phyloP scores from a whole-genome alignment of 352 stramenopile species.

The Globisporangium acanthophoron region DNA sequence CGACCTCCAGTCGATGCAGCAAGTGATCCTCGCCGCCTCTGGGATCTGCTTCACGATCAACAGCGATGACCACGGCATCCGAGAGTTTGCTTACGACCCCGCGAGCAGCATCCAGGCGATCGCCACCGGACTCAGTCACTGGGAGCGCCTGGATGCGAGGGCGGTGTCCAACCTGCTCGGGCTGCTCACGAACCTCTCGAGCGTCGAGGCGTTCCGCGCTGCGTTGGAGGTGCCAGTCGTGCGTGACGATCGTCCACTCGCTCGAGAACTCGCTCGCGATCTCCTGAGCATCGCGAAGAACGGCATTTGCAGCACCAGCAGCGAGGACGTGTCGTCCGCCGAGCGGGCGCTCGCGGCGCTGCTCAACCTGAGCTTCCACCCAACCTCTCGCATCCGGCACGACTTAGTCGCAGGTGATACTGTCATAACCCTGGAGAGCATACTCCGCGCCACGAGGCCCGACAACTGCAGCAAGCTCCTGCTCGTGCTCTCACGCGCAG shows the following conservation, averaged over 20 bases:
- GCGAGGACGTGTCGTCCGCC: background rate
- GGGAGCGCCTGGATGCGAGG: background rate
- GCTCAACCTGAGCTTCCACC: constrained; percentile 60
- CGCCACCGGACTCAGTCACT: background rate
- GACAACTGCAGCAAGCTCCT: constrained; percentile 15
- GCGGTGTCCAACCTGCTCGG: constrained; percentile 39
- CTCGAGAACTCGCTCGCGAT: background rate
- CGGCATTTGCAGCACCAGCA: background rate
- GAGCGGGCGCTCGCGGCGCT: constrained; percentile 51
- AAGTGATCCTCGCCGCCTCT: constrained; percentile 17
- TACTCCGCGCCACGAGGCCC: constrained; percentile 16
- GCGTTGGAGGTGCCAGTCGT: constrained; percentile 13
- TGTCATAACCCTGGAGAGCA: constrained; percentile 13
- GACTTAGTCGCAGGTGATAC: constrained; percentile 26
- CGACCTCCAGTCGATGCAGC: constrained; percentile 3
- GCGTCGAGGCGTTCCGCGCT: constrained; percentile 18
- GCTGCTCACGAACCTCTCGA: constrained; percentile 58
- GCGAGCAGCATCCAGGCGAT: constrained; percentile 13
- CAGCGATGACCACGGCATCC: constrained; percentile 27
- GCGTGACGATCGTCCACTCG: background rate
- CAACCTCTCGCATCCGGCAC: constrained; percentile 23
- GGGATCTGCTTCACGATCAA: constrained; percentile 56
- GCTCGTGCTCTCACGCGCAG: constrained; percentile 32
- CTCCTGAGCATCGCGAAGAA: constrained; percentile 9
- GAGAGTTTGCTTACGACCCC: constrained; percentile 11